Base-by-base conservation (phyloP, 225 moss, liverwort and hornwort genomes). In the Climacium dendroides region DNA sequence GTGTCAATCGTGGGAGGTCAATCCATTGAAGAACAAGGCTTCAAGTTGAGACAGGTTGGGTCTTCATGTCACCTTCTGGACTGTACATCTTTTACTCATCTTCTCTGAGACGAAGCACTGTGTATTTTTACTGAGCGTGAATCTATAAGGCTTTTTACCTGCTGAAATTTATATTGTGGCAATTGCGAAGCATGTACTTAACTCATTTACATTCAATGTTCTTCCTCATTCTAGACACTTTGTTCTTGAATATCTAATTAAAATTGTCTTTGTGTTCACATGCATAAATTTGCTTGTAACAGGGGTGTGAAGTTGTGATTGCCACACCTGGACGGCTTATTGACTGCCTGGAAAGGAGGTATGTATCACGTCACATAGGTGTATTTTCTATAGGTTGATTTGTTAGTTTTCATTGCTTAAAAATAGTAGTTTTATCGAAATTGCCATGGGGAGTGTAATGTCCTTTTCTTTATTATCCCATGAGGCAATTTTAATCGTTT, bases 1-100 rank as follows among this genome's bases (percentile, higher is more conserved):
- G 99, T 99, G 74, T 99, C 99, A 65, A 97, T 99, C 47, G 99
- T 97, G 87, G 97, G 99, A 85, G 99, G 99, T 74, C 99, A 99
- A 87, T 99, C 99, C 52, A 99, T 99, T 37, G 99, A 97, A 89
- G 99, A 99, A 48, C 99, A 99, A 90, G 95, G 97, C 41, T 99
- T 99, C 90, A 99, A 99, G 89, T 90, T 99, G 90, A 93, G 98
- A 91, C 98, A 98, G 96, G 96, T 96, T 72, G 64, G 88, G 78
- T 65, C 19, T 78, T 79, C 32, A 62, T 85, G 62, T 48, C 87
- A 78, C 26, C 45, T 84, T 84, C 59, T 24, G 88, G 28, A 71
- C 71, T 64, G 30, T 78, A 39, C 5, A 29, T 80, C 34, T 85
- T 60, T 73, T 78, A 14, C 71, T 63, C 16, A 9, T 59, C 61